Base-by-base conservation (phyloP, 176 grass and related monocot genomes). In the Juncus inflexus region DNA sequence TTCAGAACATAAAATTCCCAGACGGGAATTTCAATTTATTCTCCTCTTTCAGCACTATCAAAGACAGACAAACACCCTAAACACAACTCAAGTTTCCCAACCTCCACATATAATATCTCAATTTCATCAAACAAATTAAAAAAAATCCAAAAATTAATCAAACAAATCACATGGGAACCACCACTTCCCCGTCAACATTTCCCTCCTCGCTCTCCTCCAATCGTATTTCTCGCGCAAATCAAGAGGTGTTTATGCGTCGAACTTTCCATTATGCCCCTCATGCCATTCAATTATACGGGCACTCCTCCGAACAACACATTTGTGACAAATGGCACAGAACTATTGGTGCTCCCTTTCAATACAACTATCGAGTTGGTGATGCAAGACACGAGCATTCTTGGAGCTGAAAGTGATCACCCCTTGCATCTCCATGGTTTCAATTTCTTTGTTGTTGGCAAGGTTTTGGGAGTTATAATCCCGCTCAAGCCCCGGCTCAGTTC, bases 361-460 rank as follows among this genome's bases (percentile, higher is more conserved):
- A 62, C 90, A 16, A 79, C 39, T 37, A 86, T 95, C 0, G 90
- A 95, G 80, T 66, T 91, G 55, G 83, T 91, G 64, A 79, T 91
- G 77, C 87, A 91, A 76, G 87, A 81, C 74, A 87, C 83, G 3
- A 84, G 74, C 66, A 72, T 91, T 43, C 76, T 70, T 3, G 72
- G 81, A 53, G 63, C 81, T 12, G 89, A 94, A 74, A 88, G 81
- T 28, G 19, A 28, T 78, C 89, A 94, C 76, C 89, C 89, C 6
- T 72, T 94, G 63, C 90, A 94, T 70, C 67, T 94, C 1, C 85
- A 94, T 77, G 90, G 90, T 50, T 72, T 77, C 81, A 77, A 94
- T 73, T 94, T 94, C 78, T 79, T 8, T 69, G 78, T 88, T 36
- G 72, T 94, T 9, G 89, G 2, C 45, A 13, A 2, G 89, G 84